These are phyloP conservation scores for Tuber indicum DNA, from an alignment of 495 filamentous ascomycete species.

Conservation along the genomic window DNA sequence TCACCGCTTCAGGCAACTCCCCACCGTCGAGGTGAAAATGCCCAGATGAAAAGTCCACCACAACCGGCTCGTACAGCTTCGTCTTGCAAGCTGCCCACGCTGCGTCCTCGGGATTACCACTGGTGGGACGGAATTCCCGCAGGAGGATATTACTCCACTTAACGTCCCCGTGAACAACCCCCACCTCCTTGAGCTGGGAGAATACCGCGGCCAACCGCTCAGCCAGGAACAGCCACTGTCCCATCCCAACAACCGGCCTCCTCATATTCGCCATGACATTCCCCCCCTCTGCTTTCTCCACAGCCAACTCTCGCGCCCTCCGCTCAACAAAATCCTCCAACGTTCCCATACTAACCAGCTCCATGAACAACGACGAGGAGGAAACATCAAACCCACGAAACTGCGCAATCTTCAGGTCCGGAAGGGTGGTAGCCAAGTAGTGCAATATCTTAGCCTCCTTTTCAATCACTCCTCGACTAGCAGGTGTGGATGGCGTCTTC, in stretches of 20 bases:
- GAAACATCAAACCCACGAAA: slow-evolving; percentile 32
- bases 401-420: slow-evolving; percentile 11
- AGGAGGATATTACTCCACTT: slow-evolving; percentile 40
- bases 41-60: slow-evolving; percentile 37
- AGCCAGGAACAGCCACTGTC: slow-evolving; percentile 35
- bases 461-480: slow-evolving; percentile 17
- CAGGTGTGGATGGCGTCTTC: slow-evolving; percentile 24
- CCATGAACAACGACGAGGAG: slow-evolving; percentile 23
- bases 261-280: background rate
- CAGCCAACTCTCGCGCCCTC: background rate
- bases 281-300: background rate
- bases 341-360: slow-evolving; percentile 18
- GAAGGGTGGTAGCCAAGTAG: slow-evolving; percentile 17
- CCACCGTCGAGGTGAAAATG: slow-evolving; percentile 19
- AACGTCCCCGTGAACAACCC: slow-evolving; percentile 38
- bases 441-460: slow-evolving; percentile 30
- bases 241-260: slow-evolving; percentile 26
- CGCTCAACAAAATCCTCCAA: slow-evolving; percentile 12
- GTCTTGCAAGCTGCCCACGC: slow-evolving; percentile 10
- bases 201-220: slow-evolving; percentile 25
- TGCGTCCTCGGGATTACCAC: background rate
- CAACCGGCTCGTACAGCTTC: slow-evolving; percentile 20
- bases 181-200: slow-evolving; percentile 18
- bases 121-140: background rate
- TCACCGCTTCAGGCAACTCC: slow-evolving; percentile 19